Evolutionary conservation across 331 rosid genomes (phyloP), one percentile per base, ranked within the genome.

Genomic region (Acacia pycnantha): DNA sequence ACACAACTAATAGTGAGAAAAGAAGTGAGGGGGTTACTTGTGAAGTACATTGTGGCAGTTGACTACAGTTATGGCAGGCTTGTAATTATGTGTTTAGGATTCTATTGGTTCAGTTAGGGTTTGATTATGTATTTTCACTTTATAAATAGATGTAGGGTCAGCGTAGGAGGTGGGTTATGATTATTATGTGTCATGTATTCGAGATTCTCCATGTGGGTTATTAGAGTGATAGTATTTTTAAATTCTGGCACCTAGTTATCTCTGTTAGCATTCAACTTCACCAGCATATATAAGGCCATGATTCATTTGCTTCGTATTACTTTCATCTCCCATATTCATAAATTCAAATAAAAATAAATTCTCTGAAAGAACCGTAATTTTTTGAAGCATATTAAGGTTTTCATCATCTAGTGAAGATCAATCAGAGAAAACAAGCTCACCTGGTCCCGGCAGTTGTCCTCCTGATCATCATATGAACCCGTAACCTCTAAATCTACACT

Each of bases 361-460:
- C 43, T 65, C 70, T 33, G 46, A 70, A 47, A 62, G 43, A 61
- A 77, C 40, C 37, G 16, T 31, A 22, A 3, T 47, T 58, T 59
- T 58, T 77, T 77, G 67, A n/a, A 31, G 22, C 43, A 31, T 65
- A 65, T 15, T 6, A 65, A 29, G 43, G 22, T 31, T 65, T 27
- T 19, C 53, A 10, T 58, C 51, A 56, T 70, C 82, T 43, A 11
- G 24, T 43, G 62, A 64, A 21, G 31, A 46, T 24, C 51, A 47
- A 27, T 29, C 11, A 48, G 77, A 70, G 21, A 62, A 76, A 67
- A 16, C 5, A 81, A 67, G 76, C 82, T 82, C 70, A 77, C 98
- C 90, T 86, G 87, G 40, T 73, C 88, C 84, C 73, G 91, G 64
- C 82, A 73, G 87, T 74, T 82, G 79, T 59, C 86, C 41, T 92